A percentile compares a stretch with the other conserved stretches of the same genome.
Conservation (phyloP, 768 basidiomycete genomes). For the Tephrocybe rancida region DNA sequence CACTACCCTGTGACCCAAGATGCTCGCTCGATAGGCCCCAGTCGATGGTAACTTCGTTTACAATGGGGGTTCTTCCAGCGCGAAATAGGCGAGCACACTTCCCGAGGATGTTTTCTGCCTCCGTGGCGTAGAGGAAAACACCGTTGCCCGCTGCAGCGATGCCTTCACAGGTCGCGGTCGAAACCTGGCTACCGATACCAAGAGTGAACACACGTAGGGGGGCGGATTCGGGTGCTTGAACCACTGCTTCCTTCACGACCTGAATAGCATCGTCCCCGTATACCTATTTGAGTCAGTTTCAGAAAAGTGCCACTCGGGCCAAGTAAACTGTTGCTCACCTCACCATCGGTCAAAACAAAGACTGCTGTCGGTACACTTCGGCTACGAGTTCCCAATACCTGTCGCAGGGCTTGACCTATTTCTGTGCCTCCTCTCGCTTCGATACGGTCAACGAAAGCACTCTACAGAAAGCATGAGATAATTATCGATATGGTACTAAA, state of each 20-base stretch:
- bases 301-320: neutral
- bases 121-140: constrained; percentile 44
- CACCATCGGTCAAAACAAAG: constrained; percentile 64
- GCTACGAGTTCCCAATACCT: constrained; percentile 37
- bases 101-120: constrained; percentile 44
- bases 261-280: constrained; percentile 22
- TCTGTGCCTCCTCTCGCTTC: constrained; percentile 55
- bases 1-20: constrained; percentile 9
- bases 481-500: neutral
- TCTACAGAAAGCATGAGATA: constrained; percentile 28
- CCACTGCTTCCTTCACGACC: constrained; percentile 33
- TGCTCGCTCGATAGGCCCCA: constrained; percentile 43
- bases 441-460: constrained; percentile 39
- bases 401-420: constrained; percentile 40
- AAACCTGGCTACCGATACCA: constrained; percentile 55
- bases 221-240: constrained; percentile 24
- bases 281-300: constrained; percentile 16
- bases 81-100: constrained; percentile 54
- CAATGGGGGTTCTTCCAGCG: constrained; percentile 48
- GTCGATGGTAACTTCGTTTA: constrained; percentile 49
- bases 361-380: constrained; percentile 43
- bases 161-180: constrained; percentile 51
- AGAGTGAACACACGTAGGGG: constrained; percentile 57
- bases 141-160: constrained; percentile 61
- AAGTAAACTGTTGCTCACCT: constrained; percentile 26